Evolutionary conservation across 371 early-diverging fungal genomes (phyloP).

Genomic region (Coemansia sp.): DNA sequence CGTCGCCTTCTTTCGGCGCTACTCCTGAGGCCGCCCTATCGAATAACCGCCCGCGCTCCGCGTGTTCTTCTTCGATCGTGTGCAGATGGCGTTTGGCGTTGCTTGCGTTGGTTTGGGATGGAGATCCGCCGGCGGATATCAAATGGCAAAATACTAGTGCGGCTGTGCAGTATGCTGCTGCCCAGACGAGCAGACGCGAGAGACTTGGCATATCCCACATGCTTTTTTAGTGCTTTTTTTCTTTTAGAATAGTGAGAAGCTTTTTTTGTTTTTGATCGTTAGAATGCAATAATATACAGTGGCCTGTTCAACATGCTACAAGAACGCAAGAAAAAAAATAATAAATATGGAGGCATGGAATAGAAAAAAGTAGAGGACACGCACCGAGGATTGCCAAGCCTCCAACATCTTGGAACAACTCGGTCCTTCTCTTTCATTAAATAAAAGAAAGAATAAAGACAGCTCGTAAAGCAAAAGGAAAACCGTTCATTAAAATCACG

Average conservation of each 20-base stretch:
- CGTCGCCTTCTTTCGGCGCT: conserved; percentile 6
- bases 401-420: too few species aligned
- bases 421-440: too few species aligned
- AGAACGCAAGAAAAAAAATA: too few species aligned
- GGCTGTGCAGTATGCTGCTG: neutral
- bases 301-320: too few species aligned
- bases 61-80: neutral
- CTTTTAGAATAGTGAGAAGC: too few species aligned
- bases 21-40: neutral
- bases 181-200: neutral
- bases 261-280: too few species aligned
- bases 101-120: neutral
- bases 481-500: neutral
- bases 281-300: too few species aligned
- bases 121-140: neutral
- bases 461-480: neutral
- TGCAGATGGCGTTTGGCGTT: neutral
- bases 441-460: too few species aligned
- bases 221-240: too few species aligned
- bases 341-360: too few species aligned
- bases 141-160: neutral
- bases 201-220: neutral
- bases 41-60: neutral
- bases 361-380: too few species aligned
- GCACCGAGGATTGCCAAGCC: too few species aligned